These are phyloP conservation scores for Ephemerocybe angulata DNA, from an alignment of 768 basidiomycete genomes.

Conservation along the genomic window DNA sequence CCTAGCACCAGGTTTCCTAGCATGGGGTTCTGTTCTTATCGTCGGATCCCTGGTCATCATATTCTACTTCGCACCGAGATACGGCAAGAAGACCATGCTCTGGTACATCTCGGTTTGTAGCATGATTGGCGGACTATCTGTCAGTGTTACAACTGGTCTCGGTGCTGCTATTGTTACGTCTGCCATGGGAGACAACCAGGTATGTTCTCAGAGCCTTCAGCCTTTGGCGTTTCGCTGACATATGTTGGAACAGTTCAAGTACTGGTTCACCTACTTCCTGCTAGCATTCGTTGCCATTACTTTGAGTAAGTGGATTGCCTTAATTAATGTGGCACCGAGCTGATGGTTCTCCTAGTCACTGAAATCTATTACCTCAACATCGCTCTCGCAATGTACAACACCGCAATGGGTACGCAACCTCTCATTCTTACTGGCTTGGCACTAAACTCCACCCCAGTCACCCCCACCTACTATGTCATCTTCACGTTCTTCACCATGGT, in stretches of 20 bases:
- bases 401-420: constrained; percentile 59
- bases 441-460: constrained; percentile 46
- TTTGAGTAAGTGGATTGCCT: constrained; percentile 48
- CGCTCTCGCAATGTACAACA: constrained; percentile 93
- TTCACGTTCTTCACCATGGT: constrained; percentile 85
- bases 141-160: constrained; percentile 91
- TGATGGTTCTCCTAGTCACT: constrained; percentile 57
- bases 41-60: constrained; percentile 63
- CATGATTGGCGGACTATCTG: constrained; percentile 93
- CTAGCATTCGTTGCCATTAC: constrained; percentile 81
- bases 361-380: constrained; percentile 96
- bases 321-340: too few species aligned
- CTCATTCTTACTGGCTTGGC: constrained; percentile 7
- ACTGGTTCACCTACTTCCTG: constrained; percentile 90
- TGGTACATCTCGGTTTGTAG: constrained; percentile 95
- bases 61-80: constrained; percentile 78
- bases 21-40: constrained; percentile 63
- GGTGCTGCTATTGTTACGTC: constrained; percentile 87
- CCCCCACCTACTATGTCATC: constrained; percentile 84
- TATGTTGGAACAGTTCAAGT: constrained; percentile 60
- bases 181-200: constrained; percentile 75
- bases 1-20: constrained; percentile 78
- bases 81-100: constrained; percentile 90
- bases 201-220: constrained; percentile 22
- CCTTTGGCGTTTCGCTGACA: neutral